These are phyloP conservation scores for Hypericum perforatum DNA, from an alignment of 345 rosid genomes.

Conservation along the genomic window DNA sequence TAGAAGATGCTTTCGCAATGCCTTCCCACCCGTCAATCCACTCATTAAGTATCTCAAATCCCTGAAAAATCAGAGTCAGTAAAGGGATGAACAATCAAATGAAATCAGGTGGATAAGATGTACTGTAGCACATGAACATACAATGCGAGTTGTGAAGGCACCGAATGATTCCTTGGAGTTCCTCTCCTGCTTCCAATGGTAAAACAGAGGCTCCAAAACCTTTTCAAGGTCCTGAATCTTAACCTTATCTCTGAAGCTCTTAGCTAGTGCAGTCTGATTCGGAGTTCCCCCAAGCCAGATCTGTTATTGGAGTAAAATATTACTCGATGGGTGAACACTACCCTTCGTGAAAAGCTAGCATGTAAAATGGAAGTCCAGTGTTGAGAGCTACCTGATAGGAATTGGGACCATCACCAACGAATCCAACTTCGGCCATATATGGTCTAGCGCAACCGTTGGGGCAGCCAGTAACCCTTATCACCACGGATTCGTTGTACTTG, in stretches of 20 bases:
- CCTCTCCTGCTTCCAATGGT: conserved; percentile 70
- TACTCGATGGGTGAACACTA: not conserved
- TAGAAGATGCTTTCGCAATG: conserved; percentile 19
- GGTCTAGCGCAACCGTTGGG: conserved; percentile 99
- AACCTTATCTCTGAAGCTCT: conserved; percentile 74
- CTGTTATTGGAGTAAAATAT: conserved; percentile 26
- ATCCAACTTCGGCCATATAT: conserved; percentile 95
- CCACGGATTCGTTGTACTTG: conserved; percentile 75
- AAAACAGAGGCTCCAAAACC: conserved; percentile 79
- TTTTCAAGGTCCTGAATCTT: conserved; percentile 90
- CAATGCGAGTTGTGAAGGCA: conserved; percentile 66
- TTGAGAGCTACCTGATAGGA: conserved; percentile 70
- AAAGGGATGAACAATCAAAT: conserved; percentile 1
- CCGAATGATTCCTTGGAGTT: conserved; percentile 84
- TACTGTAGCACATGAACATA: conserved; percentile 23
- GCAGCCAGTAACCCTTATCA: conserved; percentile 87
- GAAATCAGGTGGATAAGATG: not conserved
- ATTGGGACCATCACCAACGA: conserved; percentile 98
- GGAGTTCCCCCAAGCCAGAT: conserved; percentile 97
- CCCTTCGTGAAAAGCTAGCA: not conserved
- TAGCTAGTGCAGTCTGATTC: conserved; percentile 66
- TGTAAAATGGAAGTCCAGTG: not conserved
- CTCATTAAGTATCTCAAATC: conserved; percentile 81
- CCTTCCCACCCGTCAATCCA: conserved; percentile 74
- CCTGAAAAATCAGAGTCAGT: conserved; percentile 26